Percentiles rank a stretch among this genome's conserved stretches.
Evolutionary conservation across 371 early-diverging fungal genomes (phyloP).

Genomic region (Mortierella sp.): DNA sequence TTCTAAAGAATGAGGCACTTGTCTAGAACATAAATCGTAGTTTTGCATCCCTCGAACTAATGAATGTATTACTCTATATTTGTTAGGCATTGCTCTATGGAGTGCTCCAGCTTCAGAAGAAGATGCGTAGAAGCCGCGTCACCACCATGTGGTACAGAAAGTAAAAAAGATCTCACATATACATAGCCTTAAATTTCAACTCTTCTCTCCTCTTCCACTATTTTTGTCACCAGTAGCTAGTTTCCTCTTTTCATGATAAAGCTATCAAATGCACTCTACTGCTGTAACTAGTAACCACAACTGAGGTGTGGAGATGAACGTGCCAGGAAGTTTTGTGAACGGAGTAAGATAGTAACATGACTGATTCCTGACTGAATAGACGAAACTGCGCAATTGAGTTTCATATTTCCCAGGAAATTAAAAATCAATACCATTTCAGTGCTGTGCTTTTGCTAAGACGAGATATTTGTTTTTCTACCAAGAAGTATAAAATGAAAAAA

Average conservation of each 20-base stretch:
- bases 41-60: not conserved
- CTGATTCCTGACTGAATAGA: too few relatives aligned
- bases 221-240: not conserved
- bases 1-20: constrained; percentile 7
- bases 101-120: constrained; percentile 97
- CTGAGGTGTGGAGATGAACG: not conserved
- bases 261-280: not conserved
- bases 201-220: not conserved
- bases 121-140: constrained; percentile 82
- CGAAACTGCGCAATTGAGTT: too few relatives aligned
- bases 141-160: constrained; percentile 63
- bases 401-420: too few relatives aligned
- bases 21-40: not conserved
- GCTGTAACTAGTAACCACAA: not conserved
- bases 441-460: too few relatives aligned
- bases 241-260: constrained; percentile 4
- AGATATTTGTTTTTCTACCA: not conserved
- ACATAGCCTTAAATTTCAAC: not conserved
- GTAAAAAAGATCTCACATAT: constrained; percentile 32
- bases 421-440: too few relatives aligned
- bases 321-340: not conserved
- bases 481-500: not conserved
- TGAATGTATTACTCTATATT: not conserved
- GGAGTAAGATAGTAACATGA: too few relatives aligned
- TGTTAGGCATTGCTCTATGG: constrained; percentile 93